Evolutionary conservation across 2,329 filamentous ascomycete genomes (phyloP).

Genomic region (Fusarium bactridioides): DNA sequence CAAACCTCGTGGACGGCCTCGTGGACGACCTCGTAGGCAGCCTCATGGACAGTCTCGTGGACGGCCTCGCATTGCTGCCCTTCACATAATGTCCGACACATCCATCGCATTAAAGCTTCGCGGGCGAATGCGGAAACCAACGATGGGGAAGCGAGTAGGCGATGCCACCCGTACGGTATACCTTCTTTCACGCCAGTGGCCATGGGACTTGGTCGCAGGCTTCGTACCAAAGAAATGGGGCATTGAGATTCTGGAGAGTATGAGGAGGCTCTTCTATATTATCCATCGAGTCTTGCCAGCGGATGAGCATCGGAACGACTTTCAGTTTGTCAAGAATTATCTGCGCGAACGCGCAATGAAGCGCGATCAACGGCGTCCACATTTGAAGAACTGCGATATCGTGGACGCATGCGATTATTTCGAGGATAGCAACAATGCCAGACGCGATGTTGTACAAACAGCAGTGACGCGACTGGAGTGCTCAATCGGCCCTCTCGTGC

Average conservation of each 20-base stretch:
- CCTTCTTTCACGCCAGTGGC: background rate
- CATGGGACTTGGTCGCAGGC: background rate
- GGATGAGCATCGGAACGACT: background rate
- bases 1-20: background rate
- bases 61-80: background rate
- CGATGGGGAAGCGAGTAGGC: background rate
- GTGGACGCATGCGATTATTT: background rate
- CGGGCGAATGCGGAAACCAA: background rate
- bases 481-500: rapidly evolving
- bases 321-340: background rate
- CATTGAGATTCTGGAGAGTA: background rate
- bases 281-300: background rate
- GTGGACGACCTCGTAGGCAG: too few relatives aligned
- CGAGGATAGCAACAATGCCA: too few relatives aligned
- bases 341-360: background rate
- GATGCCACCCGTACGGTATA: background rate
- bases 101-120: background rate
- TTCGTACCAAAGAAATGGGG: background rate
- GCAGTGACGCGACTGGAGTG: background rate
- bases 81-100: background rate
- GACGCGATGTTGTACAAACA: background rate
- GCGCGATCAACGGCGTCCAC: background rate
- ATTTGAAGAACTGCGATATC: background rate
- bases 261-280: background rate
- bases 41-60: background rate